These are phyloP conservation scores for Mycena chlorophos DNA, from an alignment of 768 basidiomycete genomes.

Conservation along the genomic window DNA sequence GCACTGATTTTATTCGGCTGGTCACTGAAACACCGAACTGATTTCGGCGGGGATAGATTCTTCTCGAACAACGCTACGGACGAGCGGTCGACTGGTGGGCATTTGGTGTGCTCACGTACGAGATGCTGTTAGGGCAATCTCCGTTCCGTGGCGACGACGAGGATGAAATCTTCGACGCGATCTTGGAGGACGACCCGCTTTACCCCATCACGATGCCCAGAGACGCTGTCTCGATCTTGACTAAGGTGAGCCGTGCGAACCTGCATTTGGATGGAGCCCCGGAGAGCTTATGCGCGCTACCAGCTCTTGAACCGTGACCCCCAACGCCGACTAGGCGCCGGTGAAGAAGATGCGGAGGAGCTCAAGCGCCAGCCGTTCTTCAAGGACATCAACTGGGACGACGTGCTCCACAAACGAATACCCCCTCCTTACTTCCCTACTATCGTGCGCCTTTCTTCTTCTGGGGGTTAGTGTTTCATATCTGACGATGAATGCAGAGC, in stretches of 20 bases:
- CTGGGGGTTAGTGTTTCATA: neutral
- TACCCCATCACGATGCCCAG: constrained; percentile 99
- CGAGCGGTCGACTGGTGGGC: constrained; percentile 99
- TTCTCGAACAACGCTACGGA: constrained; percentile 98
- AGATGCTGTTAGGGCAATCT: constrained; percentile 98
- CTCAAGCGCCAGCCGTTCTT: constrained; percentile 99
- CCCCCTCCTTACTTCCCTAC: constrained; percentile 97
- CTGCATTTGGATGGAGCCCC: neutral
- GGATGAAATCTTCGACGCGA: constrained; percentile 99
- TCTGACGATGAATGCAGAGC: constrained; percentile 47
- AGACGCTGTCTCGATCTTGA: constrained; percentile 92
- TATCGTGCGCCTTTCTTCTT: constrained; percentile 58
- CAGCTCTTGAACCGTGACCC: constrained; percentile 94
- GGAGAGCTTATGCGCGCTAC: constrained; percentile 8
- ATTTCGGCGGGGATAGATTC: constrained; percentile 64
- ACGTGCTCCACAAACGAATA: constrained; percentile 95
- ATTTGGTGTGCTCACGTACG: constrained; percentile 96
- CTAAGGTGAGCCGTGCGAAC: too few species aligned
- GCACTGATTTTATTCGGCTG: constrained; percentile 17
- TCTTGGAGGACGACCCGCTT: constrained; percentile 95
- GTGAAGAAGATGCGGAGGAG: constrained; percentile 91
- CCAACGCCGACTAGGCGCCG: constrained; percentile 83
- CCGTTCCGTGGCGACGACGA: constrained; percentile 99
- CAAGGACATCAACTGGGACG: constrained; percentile 96
- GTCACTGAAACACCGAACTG: constrained; percentile 1